phyloP scores from a whole-genome alignment of 2,329 filamentous ascomycete genomes.

The Hortaea werneckii region DNA sequence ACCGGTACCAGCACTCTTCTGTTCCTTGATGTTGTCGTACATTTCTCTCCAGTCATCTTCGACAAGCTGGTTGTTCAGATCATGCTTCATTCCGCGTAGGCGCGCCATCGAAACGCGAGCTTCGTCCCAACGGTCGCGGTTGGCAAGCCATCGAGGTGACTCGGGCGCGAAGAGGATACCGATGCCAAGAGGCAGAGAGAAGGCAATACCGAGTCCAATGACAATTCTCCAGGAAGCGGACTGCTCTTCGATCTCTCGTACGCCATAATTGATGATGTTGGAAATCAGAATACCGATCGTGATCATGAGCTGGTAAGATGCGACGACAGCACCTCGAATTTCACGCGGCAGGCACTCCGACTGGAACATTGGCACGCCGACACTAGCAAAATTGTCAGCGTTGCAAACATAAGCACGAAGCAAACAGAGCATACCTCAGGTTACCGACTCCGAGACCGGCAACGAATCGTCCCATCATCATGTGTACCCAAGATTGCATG shows the following conservation, averaged over 20 bases:
- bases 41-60: constrained; percentile 33
- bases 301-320: constrained; percentile 43
- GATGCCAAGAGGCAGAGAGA: constrained; percentile 25
- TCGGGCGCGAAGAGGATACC: constrained; percentile 53
- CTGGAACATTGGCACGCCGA: constrained; percentile 35
- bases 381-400: constrained; percentile 8
- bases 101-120: constrained; percentile 13
- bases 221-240: constrained; percentile 27
- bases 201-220: constrained; percentile 27
- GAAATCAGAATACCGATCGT: constrained; percentile 58
- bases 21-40: constrained; percentile 28
- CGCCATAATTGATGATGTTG: constrained; percentile 56
- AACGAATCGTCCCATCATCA: constrained; percentile 32
- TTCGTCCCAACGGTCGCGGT: constrained; percentile 52
- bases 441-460: constrained; percentile 36
- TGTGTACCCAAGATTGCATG: constrained; percentile 7
- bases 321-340: constrained; percentile 36
- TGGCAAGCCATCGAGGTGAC: constrained; percentile 54
- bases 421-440: no score
- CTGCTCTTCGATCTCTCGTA: constrained; percentile 36
- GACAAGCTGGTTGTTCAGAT: constrained; percentile 33
- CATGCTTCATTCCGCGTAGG: constrained; percentile 28
- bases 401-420: no score
- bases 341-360: constrained; percentile 36
- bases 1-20: constrained; percentile 26